Conservation (phyloP, 192 early-diverging fungal species). For the Coemansia sp. region DNA sequence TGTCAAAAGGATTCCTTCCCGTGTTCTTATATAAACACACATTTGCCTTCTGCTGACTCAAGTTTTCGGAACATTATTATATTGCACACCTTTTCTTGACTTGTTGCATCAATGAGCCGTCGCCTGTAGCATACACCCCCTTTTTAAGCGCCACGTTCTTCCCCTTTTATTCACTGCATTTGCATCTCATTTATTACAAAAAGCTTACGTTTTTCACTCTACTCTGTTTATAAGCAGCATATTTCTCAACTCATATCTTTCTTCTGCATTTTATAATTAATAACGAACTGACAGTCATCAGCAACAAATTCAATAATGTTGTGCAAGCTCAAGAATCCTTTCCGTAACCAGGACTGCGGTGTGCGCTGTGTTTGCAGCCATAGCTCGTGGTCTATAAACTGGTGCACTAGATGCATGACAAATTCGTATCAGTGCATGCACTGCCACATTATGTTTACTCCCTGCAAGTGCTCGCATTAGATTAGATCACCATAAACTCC, state of each 20-base stretch:
- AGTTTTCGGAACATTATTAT: neutral
- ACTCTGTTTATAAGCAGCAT: neutral
- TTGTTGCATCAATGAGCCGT: conserved; percentile 8
- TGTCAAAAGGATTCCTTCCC: neutral
- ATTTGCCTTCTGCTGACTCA: conserved; percentile 2
- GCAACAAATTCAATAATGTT: conserved; percentile 18
- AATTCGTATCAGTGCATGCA: conserved; percentile 52
- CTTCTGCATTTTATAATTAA: neutral
- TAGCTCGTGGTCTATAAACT: conserved; percentile 49
- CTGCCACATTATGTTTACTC: conserved; percentile 39
- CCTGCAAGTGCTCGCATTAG: conserved; percentile 6
- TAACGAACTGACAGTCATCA: neutral
- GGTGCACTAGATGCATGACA: conserved; percentile 35
- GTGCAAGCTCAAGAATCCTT: conserved; percentile 20
- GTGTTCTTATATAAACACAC: conserved; percentile 1
- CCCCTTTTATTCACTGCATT: neutral
- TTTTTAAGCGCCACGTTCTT: neutral
- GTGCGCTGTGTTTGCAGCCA: conserved; percentile 47
- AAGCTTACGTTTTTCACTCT: neutral
- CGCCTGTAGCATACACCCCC: conserved; percentile 4
- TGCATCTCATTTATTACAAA: conserved; percentile 5
- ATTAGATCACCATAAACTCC: neutral
- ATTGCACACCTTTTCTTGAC: neutral
- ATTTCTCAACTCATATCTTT: neutral
- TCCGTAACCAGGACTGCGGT: conserved; percentile 40